Conservation (phyloP, 371 early-diverging fungal genomes). For the Mortierella sp. region DNA sequence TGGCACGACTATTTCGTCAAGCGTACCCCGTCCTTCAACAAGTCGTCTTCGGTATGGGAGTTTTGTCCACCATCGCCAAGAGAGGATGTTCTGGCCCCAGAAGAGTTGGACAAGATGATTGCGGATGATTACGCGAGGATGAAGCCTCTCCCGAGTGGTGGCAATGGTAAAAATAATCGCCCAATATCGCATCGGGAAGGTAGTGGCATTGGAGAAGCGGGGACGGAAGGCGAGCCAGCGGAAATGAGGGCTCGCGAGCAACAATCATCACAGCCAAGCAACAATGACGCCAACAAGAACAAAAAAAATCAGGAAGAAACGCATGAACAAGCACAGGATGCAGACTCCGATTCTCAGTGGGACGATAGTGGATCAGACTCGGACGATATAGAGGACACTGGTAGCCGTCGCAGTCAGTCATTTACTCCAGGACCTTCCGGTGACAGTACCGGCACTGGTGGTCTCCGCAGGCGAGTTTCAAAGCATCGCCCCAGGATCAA, state of each 20-base stretch:
- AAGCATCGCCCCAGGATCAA: slow-evolving; percentile 3
- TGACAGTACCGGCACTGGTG: neutral
- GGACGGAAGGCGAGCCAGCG: neutral
- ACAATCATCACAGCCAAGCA: neutral
- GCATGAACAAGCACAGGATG: neutral
- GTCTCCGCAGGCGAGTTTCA: neutral
- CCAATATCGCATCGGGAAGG: neutral
- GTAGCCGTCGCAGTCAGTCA: neutral
- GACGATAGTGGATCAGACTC: neutral
- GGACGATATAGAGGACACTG: neutral
- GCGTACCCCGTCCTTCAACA: neutral
- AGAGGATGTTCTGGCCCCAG: neutral
- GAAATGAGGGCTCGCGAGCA: neutral
- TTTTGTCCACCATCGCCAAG: neutral
- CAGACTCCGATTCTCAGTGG: neutral
- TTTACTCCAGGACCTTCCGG: neutral
- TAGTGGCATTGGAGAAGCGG: neutral
- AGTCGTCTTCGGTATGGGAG: neutral
- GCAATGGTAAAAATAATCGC: neutral
- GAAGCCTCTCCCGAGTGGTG: neutral
- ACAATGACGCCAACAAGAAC: neutral
- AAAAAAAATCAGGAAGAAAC: neutral
- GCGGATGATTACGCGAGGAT: neutral
- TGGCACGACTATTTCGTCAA: neutral
- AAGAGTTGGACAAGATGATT: slow-evolving; percentile 6